Conservation (phyloP, 1,284 basidiomycete species). For the Rhodofomes roseus region DNA sequence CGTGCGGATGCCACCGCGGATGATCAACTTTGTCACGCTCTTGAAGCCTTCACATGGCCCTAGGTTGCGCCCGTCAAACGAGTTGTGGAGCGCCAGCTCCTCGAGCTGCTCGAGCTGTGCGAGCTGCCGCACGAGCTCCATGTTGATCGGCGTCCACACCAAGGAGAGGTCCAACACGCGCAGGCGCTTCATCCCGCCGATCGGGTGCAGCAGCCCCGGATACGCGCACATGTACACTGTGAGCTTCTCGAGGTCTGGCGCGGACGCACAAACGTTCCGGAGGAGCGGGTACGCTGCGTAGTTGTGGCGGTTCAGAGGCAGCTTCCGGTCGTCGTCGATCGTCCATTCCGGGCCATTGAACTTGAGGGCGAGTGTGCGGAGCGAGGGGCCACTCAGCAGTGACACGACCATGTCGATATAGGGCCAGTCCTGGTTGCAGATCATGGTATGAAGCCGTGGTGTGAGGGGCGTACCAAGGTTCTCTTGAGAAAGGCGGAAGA, state of each 20-base stretch:
- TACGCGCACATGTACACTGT: not conserved
- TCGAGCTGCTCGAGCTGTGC: not conserved
- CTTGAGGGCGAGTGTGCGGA: not conserved
- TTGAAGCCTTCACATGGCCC: not conserved
- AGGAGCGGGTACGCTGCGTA: not conserved
- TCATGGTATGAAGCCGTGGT: not conserved
- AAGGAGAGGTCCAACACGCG: not conserved
- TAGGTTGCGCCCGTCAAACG: not conserved
- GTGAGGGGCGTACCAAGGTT: not conserved
- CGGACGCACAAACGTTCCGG: not conserved
- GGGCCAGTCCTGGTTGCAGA: not conserved
- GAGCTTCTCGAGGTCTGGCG: not conserved
- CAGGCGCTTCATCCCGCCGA: not conserved
- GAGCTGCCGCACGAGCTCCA: not conserved
- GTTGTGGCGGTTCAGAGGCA: not conserved
- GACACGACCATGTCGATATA: not conserved
- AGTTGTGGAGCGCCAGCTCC: not conserved
- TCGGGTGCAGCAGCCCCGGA: not conserved
- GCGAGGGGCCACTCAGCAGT: not conserved
- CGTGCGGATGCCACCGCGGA: not conserved
- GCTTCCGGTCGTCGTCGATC: not conserved
- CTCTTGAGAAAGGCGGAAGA: not conserved
- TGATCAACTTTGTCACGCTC: not conserved
- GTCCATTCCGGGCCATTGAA: not conserved
- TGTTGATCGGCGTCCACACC: not conserved